A percentile compares a stretch with the other conserved stretches of the same genome.
These are phyloP conservation scores for Stereum hirsutum DNA, from an alignment of 1,284 basidiomycete genomes.

Conservation along the genomic window DNA sequence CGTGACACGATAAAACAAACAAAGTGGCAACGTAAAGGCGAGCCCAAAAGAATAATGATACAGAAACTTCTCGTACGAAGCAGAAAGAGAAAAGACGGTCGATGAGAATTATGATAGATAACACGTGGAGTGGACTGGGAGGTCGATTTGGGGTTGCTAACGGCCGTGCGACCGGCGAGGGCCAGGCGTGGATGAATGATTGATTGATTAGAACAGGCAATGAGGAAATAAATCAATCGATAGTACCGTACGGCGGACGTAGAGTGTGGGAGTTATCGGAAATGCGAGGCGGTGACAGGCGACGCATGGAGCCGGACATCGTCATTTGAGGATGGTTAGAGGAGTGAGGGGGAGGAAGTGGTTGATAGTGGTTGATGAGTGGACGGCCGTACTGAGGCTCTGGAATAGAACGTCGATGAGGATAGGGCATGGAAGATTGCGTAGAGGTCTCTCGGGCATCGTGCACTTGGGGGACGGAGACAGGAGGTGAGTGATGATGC, in stretches of 20 bases:
- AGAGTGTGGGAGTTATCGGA: constrained; percentile 18
- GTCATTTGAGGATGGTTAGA: too few relatives aligned
- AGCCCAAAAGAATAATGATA: constrained; percentile 13
- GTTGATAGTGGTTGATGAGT: constrained; percentile 30
- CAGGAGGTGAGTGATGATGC: constrained; percentile 22
- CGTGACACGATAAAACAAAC: too few relatives aligned
- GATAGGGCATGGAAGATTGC: constrained; percentile 19
- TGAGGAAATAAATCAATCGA: constrained; percentile 13
- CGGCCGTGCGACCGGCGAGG: too few relatives aligned
- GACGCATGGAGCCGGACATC: constrained; percentile 24
- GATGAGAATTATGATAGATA: constrained; percentile 2
- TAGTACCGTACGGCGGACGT: constrained; percentile 9
- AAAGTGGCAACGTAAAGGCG: constrained; percentile 2
- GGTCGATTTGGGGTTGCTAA: too few relatives aligned
- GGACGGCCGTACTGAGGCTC: constrained; percentile 38
- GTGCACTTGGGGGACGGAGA: constrained; percentile 15
- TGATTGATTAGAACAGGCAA: too few relatives aligned
- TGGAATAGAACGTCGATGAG: constrained; percentile 37
- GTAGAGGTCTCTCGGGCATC: constrained; percentile 10
- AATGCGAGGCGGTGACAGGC: constrained; percentile 33
- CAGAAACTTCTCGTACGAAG: constrained; percentile 8
- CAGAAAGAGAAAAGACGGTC: constrained; percentile 6
- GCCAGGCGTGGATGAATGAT: too few relatives aligned
- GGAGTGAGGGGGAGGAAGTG: constrained; percentile 28
- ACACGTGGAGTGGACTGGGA: too few relatives aligned